These are phyloP conservation scores for Allodekkera sacchari DNA, from an alignment of 805 yeast genomes.

Conservation along the genomic window DNA sequence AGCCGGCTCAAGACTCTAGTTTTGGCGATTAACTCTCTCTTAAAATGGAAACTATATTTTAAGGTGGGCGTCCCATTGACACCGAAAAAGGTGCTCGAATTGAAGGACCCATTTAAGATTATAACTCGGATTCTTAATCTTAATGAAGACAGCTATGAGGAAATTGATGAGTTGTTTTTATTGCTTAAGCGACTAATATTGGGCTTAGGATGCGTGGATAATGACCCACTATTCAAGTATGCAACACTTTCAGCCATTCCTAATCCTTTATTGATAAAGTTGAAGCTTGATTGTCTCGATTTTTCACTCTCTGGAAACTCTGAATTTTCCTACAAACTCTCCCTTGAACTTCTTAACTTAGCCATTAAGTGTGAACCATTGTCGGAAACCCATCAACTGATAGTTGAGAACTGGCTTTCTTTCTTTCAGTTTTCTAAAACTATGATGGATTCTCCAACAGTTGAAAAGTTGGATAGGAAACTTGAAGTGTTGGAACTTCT, in stretches of 20 bases:
- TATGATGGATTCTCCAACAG: conserved; percentile 17
- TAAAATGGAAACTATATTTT: conserved; percentile 23
- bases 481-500: conserved; percentile 44
- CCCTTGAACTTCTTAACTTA: conserved; percentile 29
- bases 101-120: conserved; percentile 18
- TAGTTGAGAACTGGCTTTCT: conserved; percentile 51
- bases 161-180: conserved; percentile 31
- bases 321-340: conserved; percentile 40
- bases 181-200: conserved; percentile 33
- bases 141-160: conserved; percentile 42
- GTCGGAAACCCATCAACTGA: conserved; percentile 8
- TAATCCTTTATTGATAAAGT: conserved; percentile 21
- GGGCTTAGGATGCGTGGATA: conserved; percentile 26
- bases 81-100: conserved; percentile 18
- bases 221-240: conserved; percentile 5
- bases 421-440: conserved; percentile 65
- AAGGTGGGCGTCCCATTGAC: conserved; percentile 22
- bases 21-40: conserved; percentile 13
- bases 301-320: conserved; percentile 61
- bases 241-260: conserved; percentile 5
- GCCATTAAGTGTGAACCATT: conserved; percentile 8
- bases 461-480: conserved; percentile 28
- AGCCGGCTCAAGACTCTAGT: conserved; percentile 12
- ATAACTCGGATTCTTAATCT: conserved; percentile 36
- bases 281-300: conserved; percentile 47